Evolutionary conservation across 768 basidiomycete genomes (phyloP).

Genomic region (Tylopilus felleus): DNA sequence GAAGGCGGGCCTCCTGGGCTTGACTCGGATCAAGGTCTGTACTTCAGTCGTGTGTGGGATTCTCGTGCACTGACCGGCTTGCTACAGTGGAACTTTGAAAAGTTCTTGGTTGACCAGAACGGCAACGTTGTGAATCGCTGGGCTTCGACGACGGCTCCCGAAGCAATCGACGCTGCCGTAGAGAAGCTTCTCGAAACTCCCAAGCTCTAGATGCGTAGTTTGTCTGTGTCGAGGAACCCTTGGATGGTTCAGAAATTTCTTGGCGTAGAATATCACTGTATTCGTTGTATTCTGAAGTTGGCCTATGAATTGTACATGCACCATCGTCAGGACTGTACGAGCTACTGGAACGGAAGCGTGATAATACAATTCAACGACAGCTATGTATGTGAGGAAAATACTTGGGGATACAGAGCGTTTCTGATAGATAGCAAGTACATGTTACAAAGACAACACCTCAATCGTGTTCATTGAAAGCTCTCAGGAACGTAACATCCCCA

Average conservation of each 20-base stretch:
- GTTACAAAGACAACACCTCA: too few relatives aligned
- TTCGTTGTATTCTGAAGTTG: not conserved
- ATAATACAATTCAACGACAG: too few relatives aligned
- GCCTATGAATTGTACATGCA: too few relatives aligned
- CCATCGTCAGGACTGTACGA: too few relatives aligned
- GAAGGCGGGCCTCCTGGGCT: constrained; percentile 58
- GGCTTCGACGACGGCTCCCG: constrained; percentile 73
- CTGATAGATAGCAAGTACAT: not conserved
- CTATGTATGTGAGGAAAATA: too few relatives aligned
- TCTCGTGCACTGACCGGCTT: not conserved
- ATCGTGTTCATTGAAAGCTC: too few relatives aligned
- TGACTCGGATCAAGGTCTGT: constrained; percentile 70
- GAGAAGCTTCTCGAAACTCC: constrained; percentile 49
- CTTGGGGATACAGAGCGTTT: not conserved
- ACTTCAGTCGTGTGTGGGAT: not conserved
- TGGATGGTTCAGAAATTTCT: not conserved
- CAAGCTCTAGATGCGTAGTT: constrained; percentile 13
- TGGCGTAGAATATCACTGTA: not conserved
- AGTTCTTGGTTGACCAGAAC: constrained; percentile 78
- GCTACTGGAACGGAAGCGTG: too few relatives aligned
- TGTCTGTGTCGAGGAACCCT: too few relatives aligned
- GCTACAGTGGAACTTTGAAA: constrained; percentile 92
- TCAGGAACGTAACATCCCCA: not conserved
- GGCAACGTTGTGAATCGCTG: constrained; percentile 74
- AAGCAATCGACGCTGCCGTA: constrained; percentile 58